These are phyloP conservation scores for Ascochyta fabae DNA, from an alignment of 2,329 filamentous ascomycete genomes.

Conservation along the genomic window DNA sequence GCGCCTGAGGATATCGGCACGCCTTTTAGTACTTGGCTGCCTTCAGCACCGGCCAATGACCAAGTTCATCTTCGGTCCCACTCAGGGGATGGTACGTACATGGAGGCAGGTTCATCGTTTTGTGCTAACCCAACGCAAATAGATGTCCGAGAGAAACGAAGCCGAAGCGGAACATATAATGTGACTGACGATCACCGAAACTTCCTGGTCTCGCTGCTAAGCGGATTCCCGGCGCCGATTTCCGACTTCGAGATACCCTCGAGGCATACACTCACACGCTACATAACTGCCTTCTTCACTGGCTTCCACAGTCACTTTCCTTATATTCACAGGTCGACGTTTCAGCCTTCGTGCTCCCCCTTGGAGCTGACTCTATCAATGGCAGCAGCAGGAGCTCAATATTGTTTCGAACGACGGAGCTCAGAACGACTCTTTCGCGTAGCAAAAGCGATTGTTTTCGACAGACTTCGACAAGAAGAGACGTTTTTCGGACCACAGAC, in stretches of 20 bases:
- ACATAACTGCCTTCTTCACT: constrained; percentile 40
- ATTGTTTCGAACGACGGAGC: constrained; percentile 42
- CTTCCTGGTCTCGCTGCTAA: constrained; percentile 29
- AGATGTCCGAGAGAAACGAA: constrained; percentile 28
- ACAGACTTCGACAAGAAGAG: constrained; percentile 35
- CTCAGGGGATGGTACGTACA: constrained; percentile 22
- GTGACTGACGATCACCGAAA: constrained; percentile 37
- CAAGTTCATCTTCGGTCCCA: constrained; percentile 33
- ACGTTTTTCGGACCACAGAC: constrained; percentile 33
- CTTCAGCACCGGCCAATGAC: constrained; percentile 38
- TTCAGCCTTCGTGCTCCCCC: constrained; percentile 38
- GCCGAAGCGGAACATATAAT: constrained; percentile 30
- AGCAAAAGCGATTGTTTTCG: constrained; percentile 39
- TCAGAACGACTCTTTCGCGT: constrained; percentile 38
- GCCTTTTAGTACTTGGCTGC: constrained; percentile 41
- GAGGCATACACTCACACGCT: constrained; percentile 38
- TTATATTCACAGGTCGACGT: constrained; percentile 44
- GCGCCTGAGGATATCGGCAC: constrained; percentile 38
- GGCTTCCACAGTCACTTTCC: constrained; percentile 45
- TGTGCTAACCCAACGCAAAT: neutral
- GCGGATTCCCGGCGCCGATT: constrained; percentile 28
- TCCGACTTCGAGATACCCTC: constrained; percentile 39
- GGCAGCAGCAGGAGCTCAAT: constrained; percentile 43
- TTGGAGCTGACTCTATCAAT: constrained; percentile 43
- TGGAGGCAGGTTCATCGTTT: neutral